Conservation (phyloP, 129 eudicot genomes). For the Centrapalus pauciflorus region DNA sequence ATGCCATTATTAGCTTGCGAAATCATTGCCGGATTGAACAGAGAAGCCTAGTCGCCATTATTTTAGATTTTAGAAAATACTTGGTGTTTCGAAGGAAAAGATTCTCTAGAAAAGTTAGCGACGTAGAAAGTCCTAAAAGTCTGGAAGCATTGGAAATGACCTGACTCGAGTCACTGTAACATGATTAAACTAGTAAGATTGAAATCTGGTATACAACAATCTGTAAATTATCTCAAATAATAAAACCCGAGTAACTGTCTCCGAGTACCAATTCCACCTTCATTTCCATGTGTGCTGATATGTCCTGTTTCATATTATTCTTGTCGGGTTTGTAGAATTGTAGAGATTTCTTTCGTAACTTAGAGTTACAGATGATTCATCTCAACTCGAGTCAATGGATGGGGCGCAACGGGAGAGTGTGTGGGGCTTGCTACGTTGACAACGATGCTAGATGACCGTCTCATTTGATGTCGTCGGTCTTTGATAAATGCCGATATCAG, state of each 20-base stretch:
- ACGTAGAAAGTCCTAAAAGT: constrained; percentile 13
- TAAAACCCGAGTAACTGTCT: too few relatives aligned
- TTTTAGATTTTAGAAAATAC: constrained; percentile 5
- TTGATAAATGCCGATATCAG: not conserved
- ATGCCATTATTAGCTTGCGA: constrained; percentile 14
- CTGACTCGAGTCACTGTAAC: not conserved
- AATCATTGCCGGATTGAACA: not conserved
- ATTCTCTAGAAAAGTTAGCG: constrained; percentile 1
- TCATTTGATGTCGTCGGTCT: constrained; percentile 13
- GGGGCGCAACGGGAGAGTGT: not conserved
- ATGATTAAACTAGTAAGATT: not conserved
- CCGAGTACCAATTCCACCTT: not conserved
- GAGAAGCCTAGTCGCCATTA: not conserved
- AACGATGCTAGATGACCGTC: constrained; percentile 9
- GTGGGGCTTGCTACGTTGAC: constrained; percentile 1
- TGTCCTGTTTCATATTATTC: not conserved
- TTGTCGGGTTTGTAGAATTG: not conserved
- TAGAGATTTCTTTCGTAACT: too few relatives aligned
- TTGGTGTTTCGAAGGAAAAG: not conserved
- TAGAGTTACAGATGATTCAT: not conserved
- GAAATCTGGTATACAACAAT: too few relatives aligned
- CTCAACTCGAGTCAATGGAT: not conserved
- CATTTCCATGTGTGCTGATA: not conserved
- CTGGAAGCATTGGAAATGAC: constrained; percentile 5
- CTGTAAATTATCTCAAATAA: not conserved